These are phyloP conservation scores for Candida hungchunana DNA, from an alignment of 805 yeast species.

Conservation along the genomic window DNA sequence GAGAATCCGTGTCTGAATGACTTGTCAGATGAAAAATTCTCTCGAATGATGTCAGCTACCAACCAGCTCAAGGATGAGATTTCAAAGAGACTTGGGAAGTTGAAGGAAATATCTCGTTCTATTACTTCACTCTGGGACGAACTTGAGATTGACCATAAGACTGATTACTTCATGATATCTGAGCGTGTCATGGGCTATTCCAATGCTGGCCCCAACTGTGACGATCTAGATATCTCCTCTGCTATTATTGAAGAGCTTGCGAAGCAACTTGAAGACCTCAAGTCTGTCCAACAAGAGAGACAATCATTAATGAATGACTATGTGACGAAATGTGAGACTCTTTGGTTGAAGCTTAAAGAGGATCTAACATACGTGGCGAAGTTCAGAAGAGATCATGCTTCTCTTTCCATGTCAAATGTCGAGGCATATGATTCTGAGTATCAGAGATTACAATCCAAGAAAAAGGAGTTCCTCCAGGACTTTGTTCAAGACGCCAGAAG, in stretches of 20 bases:
- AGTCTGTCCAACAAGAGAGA: slow-evolving; percentile 15
- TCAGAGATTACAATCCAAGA: slow-evolving; percentile 51
- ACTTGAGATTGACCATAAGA: slow-evolving; percentile 21
- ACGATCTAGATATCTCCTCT: slow-evolving; percentile 13
- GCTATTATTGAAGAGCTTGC: slow-evolving; percentile 12
- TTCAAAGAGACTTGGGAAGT: slow-evolving; percentile 10
- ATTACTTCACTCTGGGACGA: slow-evolving; percentile 22
- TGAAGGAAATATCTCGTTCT: slow-evolving; percentile 11
- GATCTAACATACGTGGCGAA: slow-evolving; percentile 34
- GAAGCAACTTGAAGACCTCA: slow-evolving; percentile 10
- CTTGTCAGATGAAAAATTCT: slow-evolving; percentile 19
- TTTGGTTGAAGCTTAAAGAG: slow-evolving; percentile 59
- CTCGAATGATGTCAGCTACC: slow-evolving; percentile 6
- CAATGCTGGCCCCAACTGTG: neutral
- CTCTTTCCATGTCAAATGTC: slow-evolving; percentile 45
- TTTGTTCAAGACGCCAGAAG: slow-evolving; percentile 60
- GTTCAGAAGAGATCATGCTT: slow-evolving; percentile 40
- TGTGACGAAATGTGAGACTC: slow-evolving; percentile 36
- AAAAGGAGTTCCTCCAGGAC: slow-evolving; percentile 60
- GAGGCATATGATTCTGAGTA: slow-evolving; percentile 51
- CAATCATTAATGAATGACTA: slow-evolving; percentile 19
- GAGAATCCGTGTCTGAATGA: slow-evolving; percentile 21
- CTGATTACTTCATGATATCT: slow-evolving; percentile 19
- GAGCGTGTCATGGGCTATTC: slow-evolving; percentile 14
- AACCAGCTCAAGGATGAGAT: slow-evolving; percentile 19